Evolutionary conservation across 108 stramenopile genomes (phyloP), one percentile per base, ranked within the genome.

Genomic region (Chaetoceros tenuissimus): DNA sequence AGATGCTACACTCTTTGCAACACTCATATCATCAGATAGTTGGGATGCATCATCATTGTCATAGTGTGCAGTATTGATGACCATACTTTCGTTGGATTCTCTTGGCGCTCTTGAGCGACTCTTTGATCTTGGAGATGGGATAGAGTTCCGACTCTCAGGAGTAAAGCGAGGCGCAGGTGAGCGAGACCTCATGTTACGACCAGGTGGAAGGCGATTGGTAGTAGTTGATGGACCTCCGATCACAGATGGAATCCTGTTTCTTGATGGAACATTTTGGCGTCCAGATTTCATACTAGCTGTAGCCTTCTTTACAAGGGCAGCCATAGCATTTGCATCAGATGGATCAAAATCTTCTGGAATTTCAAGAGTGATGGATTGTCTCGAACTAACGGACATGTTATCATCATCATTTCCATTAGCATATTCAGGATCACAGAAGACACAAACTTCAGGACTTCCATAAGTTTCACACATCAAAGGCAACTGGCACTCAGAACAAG

Each of bases 401-500:
- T 62, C 8, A 57, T 46, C 19, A 46, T 24, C 43, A 27, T 46
- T 5, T 46, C 44, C 13, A 46, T 48, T 22, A 3, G 17, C 3
- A 3, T 21, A 7, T 3, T 24, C 57, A 20, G 49, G 43, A 0
- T 63, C 80, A 45, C 72, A 71, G 18, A 77, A 46, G 19, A 81
- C 60, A 46, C 80, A 81, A 47, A 71, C 52, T n/a, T 76, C 80
- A 2, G 27, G 53, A 18, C 31, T 53, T 18, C 68, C 69, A 24
- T 52, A 21, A 3, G 49, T 28, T 28, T 76, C 72, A 30, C 55
- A 65, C 80, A 81, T 77, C 5, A 81, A 46, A 10, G 80, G 80
- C 75, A 76, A 76, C 0, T 56, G 53, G 52, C 80, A 81, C 21
- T 53, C 40, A 24, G 68, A 69, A 61, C 80, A 81, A n/a, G 75